These are phyloP conservation scores for Amanita inopinata DNA, from an alignment of 768 basidiomycete species.

Conservation along the genomic window DNA sequence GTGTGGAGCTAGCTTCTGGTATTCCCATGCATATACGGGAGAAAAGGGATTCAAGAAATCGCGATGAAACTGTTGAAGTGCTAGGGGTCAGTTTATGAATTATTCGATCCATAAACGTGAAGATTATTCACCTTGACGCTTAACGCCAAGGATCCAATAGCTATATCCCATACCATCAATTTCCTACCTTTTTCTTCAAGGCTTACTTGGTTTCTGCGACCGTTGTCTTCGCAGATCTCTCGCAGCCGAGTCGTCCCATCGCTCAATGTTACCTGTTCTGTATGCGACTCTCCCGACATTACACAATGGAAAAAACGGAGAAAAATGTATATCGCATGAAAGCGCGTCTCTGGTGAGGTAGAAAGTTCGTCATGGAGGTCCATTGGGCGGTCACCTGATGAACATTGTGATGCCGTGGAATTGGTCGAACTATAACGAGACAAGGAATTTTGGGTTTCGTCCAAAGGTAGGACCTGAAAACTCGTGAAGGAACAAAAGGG, in stretches of 20 bases:
- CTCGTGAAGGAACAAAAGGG: constrained; percentile 9
- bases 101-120: not conserved
- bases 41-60: constrained; percentile 49
- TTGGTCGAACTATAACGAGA: constrained; percentile 9
- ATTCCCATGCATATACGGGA: constrained; percentile 43
- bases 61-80: constrained; percentile 41
- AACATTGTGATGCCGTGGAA: constrained; percentile 11
- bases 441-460: constrained; percentile 5
- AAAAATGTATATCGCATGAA: constrained; percentile 56
- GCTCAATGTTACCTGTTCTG: not conserved
- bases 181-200: constrained; percentile 21
- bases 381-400: constrained; percentile 3
- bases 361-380: constrained; percentile 45
- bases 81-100: constrained; percentile 3
- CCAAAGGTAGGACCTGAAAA: constrained; percentile 11
- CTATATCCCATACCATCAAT: constrained; percentile 46
- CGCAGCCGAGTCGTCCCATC: constrained; percentile 2
- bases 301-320: constrained; percentile 42
- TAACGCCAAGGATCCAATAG: constrained; percentile 47
- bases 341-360: constrained; percentile 47
- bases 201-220: constrained; percentile 5
- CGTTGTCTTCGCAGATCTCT: not conserved
- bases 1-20: constrained; percentile 40
- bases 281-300: constrained; percentile 13
- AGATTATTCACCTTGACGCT: constrained; percentile 43